Conservation (phyloP, 208 protist species). For the Acanthamoeba royreba region DNA sequence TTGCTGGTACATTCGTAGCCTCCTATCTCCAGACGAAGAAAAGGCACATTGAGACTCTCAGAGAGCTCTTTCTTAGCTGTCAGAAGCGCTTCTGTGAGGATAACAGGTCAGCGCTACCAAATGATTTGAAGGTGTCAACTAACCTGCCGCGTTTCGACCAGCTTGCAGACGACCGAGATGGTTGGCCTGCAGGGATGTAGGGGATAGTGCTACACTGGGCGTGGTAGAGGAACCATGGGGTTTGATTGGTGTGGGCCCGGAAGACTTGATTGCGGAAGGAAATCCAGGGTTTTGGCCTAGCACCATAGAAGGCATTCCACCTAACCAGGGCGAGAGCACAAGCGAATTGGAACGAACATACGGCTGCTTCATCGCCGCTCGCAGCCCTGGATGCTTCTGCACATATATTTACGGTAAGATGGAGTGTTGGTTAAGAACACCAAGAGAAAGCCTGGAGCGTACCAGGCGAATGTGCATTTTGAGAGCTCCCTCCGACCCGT, state of each 20-base stretch:
- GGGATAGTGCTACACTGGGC: no score
- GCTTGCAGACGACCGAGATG: no score
- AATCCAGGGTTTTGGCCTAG: not conserved
- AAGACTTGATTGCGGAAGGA: not conserved
- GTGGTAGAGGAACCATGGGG: no score
- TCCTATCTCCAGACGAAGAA: not conserved
- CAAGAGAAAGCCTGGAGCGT: not conserved
- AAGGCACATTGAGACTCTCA: not conserved
- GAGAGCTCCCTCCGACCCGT: slow-evolving; percentile 65
- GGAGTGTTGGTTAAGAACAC: not conserved
- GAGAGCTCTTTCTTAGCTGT: not conserved
- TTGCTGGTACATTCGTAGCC: slow-evolving; percentile 1
- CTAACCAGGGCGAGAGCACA: not conserved
- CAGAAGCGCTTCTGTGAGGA: no score
- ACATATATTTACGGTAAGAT: not conserved
- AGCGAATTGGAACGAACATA: not conserved
- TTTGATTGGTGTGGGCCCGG: no score
- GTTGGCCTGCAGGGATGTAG: no score
- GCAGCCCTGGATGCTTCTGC: not conserved
- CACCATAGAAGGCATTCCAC: not conserved
- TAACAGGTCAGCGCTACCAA: no score
- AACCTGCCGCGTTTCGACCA: no score
- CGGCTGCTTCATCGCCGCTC: not conserved
- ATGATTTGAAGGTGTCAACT: no score
- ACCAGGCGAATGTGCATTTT: slow-evolving; percentile 67